Conservation (phyloP, 2,329 filamentous ascomycete genomes). For the Verticillium nubilum region DNA sequence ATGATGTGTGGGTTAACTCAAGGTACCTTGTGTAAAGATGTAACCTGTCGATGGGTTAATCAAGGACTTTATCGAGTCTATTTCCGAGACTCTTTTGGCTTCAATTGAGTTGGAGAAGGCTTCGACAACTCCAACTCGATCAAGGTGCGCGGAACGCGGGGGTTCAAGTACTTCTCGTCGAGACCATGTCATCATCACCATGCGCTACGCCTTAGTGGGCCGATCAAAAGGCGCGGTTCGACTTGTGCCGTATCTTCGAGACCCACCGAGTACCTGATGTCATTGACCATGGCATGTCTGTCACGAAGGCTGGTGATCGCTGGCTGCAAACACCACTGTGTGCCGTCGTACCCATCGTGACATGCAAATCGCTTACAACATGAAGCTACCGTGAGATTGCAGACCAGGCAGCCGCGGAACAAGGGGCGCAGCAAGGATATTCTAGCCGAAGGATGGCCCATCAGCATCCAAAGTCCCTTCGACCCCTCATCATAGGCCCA, state of each 20-base stretch:
- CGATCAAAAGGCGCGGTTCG: not conserved
- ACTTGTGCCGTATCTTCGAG: not conserved
- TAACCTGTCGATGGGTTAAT: no score
- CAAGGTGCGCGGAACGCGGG: not conserved
- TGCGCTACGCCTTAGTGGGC: not conserved
- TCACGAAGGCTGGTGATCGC: not conserved
- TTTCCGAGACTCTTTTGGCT: no score
- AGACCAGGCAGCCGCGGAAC: not conserved
- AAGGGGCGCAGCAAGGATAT: not conserved
- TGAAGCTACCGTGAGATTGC: not conserved
- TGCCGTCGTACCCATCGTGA: not conserved
- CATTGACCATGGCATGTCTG: not conserved
- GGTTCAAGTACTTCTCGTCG: not conserved
- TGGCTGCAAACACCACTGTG: not conserved
- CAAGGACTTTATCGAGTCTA: not conserved
- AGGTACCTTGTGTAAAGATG: no score
- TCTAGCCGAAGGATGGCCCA: not conserved
- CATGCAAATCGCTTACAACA: not conserved
- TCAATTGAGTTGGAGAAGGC: no score
- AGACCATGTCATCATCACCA: not conserved
- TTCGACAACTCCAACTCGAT: not conserved
- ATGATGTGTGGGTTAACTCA: constrained; percentile 15
- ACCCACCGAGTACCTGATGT: not conserved
- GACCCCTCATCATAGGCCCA: no score
- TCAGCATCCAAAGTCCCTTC: not conserved